phyloP scores from a whole-genome alignment of 306 rosid species.

The Abrus precatorius region DNA sequence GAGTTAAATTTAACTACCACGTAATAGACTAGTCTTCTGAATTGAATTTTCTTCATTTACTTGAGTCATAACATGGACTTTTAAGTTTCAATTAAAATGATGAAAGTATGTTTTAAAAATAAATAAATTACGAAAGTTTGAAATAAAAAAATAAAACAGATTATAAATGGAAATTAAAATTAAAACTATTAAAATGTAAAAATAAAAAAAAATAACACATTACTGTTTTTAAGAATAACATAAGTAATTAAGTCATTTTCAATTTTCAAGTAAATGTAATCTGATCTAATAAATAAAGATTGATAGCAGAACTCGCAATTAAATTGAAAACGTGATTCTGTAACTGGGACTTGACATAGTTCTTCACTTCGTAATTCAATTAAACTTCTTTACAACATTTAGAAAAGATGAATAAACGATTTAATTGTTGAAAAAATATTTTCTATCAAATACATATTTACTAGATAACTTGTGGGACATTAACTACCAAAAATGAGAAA shows the following conservation, averaged over 20 bases:
- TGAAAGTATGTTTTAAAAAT: no score
- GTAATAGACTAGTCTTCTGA: no score
- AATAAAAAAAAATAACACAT: no score
- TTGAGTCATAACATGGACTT: no score
- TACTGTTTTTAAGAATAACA: neutral
- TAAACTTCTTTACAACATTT: conserved; percentile 34
- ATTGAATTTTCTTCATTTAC: no score
- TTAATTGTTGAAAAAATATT: conserved; percentile 2
- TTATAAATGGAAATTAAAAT: no score
- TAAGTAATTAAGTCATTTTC: neutral
- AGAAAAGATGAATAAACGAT: conserved; percentile 37
- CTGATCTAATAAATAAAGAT: neutral
- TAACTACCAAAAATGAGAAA: conserved; percentile 12
- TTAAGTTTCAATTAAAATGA: no score
- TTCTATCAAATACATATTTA: conserved; percentile 40
- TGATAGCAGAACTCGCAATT: neutral
- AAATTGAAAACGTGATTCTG: neutral
- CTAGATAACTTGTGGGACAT: conserved; percentile 31
- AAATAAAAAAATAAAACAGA: no score
- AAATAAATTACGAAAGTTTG: neutral
- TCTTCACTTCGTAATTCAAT: conserved; percentile 30
- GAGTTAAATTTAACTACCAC: no score
- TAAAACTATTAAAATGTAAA: no score
- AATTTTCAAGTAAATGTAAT: neutral
- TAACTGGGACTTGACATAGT: conserved; percentile 2